Evolutionary conservation across 1,284 basidiomycete genomes (phyloP), one percentile per base, ranked within the genome.

Genomic region (Wallemia mellicola): DNA sequence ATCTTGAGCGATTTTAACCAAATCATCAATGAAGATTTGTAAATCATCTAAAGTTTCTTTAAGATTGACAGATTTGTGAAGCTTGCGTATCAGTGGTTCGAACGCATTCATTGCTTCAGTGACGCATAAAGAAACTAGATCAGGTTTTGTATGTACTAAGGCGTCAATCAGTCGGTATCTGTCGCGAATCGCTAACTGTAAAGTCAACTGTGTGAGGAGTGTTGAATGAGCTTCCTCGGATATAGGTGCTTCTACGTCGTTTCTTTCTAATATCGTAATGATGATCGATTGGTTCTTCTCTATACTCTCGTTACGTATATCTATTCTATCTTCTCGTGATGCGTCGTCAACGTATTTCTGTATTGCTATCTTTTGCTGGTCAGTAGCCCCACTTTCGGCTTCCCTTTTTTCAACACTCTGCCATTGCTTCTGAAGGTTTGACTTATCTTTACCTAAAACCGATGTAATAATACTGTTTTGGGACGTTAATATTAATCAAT

Each of bases 321-420:
- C 55, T 5, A 57, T n/a, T 25, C 55, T 26, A 9, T 57, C 55
- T n/a, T 57, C 55, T 28, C 55, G 9, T 14, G 55, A 26, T 7
- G 55, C 55, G 15, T 57, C 15, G 15, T 57, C 55, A 24, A 57
- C 55, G 27, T 57, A 57, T 24, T 57, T 57, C 55, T 27, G 55
- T 9, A 57, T 25, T 9, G 55, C 55, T 25, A 9, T 25, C 15
- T 28, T 26, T 25, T 57, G 55, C 55, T 5, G 24, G 5, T 19
- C 17, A 7, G 55, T 57, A 7, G 55, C 55, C 9, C 25, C 24
- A 26, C 15, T 27, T 25, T 57, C 55, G 2, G 27, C 25, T n/a
- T 26, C 55, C 55, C 27, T 57, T 25, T 15, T 57, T 22, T 48
- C 38, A 15, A 48, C 38, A 5, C 22, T n/a, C 22, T 11, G 3